Percentiles rank a stretch among this genome's conserved stretches.
phyloP scores from a whole-genome alignment of 495 filamentous ascomycete genomes.

The Penicillium malachiteum region DNA sequence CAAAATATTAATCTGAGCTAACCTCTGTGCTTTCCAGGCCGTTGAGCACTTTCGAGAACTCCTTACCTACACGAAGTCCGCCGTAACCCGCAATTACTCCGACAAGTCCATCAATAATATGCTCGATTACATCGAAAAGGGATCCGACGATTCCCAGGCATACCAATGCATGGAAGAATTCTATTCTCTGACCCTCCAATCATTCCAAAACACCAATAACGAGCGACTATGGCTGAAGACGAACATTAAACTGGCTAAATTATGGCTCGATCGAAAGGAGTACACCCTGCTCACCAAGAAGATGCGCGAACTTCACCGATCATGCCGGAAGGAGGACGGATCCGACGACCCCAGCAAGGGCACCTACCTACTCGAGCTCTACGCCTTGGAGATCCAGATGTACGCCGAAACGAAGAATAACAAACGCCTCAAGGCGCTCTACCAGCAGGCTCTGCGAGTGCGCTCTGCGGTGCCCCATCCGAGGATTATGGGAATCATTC shows the following conservation, averaged over 20 bases:
- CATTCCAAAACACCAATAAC: constrained; percentile 97
- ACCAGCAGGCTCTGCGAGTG: constrained; percentile 85
- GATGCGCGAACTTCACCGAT: constrained; percentile 81
- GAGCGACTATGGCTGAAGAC: constrained; percentile 98
- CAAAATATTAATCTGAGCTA: neutral
- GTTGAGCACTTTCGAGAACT: constrained; percentile 94
- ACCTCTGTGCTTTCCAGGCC: constrained; percentile 55
- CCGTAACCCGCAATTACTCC: constrained; percentile 96
- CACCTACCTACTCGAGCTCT: constrained; percentile 93
- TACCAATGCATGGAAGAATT: constrained; percentile 91
- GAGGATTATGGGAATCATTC: constrained; percentile 98
- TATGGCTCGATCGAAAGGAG: constrained; percentile 88
- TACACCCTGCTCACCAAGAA: constrained; percentile 80
- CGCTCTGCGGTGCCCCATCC: constrained; percentile 95
- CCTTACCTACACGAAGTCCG: constrained; percentile 94
- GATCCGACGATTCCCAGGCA: constrained; percentile 74
- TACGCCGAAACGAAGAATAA: constrained; percentile 96
- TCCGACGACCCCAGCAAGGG: constrained; percentile 93
- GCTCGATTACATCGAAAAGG: constrained; percentile 97
- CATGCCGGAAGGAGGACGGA: constrained; percentile 86
- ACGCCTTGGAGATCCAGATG: constrained; percentile 98
- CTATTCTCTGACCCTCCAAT: constrained; percentile 87
- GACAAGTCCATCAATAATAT: constrained; percentile 99
- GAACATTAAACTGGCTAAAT: constrained; percentile 90
- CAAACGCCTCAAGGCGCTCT: constrained; percentile 91